Evolutionary conservation across 495 filamentous ascomycete genomes (phyloP), one percentile per base, ranked within the genome.

Genomic region (Pyrenopolyporus hunteri): DNA sequence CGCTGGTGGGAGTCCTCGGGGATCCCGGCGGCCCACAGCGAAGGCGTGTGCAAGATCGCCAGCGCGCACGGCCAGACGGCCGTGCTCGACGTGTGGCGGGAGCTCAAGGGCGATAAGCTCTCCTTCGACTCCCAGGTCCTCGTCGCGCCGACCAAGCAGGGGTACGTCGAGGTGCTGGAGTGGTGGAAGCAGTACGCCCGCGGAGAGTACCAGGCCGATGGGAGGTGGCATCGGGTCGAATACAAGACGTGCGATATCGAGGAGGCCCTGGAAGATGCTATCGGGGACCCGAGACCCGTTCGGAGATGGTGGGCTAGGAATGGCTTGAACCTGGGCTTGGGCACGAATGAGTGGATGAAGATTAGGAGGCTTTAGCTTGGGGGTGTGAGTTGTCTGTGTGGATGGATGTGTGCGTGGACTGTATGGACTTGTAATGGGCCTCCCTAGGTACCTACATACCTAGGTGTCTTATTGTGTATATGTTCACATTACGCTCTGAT

Each of bases 161-260:
- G 90, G 2, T 89, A 93, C 68, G 85, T 89, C 14, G 81, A 86
- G 16, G 90, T 96, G 23, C 73, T 97, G 10, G 89, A 96, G 68
- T 97, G 92, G 92, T 97, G 93, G 93, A 89, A 88, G 57, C 73
- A 76, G 43, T 89, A 87, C 58, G 88, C 88, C 0, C 80, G 90
- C 32, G 76, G 80, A 6, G 72, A 79, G 60, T 57, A 79, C 16
- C 74, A 74, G 0, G 76, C 67, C 13, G 78, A 78, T 68, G 69
- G 73, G 3, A 73, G 74, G 37, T 69, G 74, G 4, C 74, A 80
- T 28, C 70, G 74, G 44, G 92, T 96, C 9, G 91, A 96, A 73
- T 97, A 96, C 70, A 93, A 93, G 76, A 95, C 92, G 6, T 96
- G 92, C 63, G 91, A 96, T 76, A 91, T 97, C 59, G 92, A 97